Base-by-base conservation (phyloP, 2,329 filamentous ascomycete species). In the Lasiodiplodia citricola region DNA sequence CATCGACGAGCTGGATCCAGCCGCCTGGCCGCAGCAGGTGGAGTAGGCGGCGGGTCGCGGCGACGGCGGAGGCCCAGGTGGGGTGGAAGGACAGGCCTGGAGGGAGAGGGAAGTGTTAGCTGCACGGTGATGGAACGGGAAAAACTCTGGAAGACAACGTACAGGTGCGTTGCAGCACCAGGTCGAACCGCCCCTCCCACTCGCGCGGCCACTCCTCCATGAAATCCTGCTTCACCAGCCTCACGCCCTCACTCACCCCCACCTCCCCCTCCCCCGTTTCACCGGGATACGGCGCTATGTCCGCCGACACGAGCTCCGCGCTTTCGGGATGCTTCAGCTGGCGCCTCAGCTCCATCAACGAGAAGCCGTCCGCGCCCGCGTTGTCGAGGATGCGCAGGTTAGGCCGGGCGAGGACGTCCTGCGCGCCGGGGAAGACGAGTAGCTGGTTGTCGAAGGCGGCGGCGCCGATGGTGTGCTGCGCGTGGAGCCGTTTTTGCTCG, bases 1-100 rank as follows among this genome's bases (percentile, higher is more conserved):
- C 60, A 18, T 64, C 47, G 44, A 64, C 25, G 23, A 64, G 60
- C 18, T 64, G 60, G 23, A 64, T 23, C 16, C 14, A 37, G 60
- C 60, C 60, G 44, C 47, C 60, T 8, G 60, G 60, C 23, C 7
- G 13, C 16, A 52, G 60, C 25, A 64, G 47, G 25, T 21, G 25
- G 25, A 64, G 41, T 2, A 64, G 28, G 18, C 50, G 47, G 18
- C 44, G 14, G 23, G 50, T 50, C 2, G 44, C 11, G 4, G 23
- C 44, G 14, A 64, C 60, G 18, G 60, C 60, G 3, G 16, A 31
- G 3, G 41, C 2, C 28, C 25, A 64, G 18, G 44, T 51, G 7
- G 18, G 60, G 28, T 14, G 41, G 28, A 23, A 64, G 8, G 28
- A 28, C 14, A 56, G 23, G 52, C 52, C 52, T 56, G 6, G 6